Conservation (phyloP, 2,329 filamentous ascomycete species). For the Thelonectria olida region DNA sequence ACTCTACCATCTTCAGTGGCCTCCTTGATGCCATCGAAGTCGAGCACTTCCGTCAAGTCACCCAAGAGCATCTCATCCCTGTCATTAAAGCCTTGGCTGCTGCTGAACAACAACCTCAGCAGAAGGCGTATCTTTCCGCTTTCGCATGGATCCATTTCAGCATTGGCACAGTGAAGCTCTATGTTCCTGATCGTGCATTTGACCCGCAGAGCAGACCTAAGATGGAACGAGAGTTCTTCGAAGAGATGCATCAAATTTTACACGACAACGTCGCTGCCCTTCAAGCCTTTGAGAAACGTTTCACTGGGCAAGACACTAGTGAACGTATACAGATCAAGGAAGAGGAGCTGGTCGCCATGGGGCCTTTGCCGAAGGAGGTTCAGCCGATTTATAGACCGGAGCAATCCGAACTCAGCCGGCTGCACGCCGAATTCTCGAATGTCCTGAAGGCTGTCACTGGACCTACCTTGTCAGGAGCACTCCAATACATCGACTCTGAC, state of each 20-base stretch:
- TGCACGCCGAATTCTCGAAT: constrained; percentile 87
- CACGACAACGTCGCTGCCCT: constrained; percentile 67
- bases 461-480: constrained; percentile 52
- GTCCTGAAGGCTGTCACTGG: constrained; percentile 72
- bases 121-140: constrained; percentile 46
- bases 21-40: constrained; percentile 40
- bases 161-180: constrained; percentile 77
- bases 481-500: constrained; percentile 37
- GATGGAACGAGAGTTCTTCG: constrained; percentile 70
- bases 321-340: constrained; percentile 72
- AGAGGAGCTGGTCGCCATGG: constrained; percentile 70
- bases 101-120: constrained; percentile 26
- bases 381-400: constrained; percentile 76
- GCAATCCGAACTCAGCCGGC: constrained; percentile 70
- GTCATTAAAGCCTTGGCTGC: constrained; percentile 55
- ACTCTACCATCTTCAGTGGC: constrained; percentile 29
- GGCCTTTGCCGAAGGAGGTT: constrained; percentile 71
- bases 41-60: constrained; percentile 49
- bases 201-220: constrained; percentile 77
- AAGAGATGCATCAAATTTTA: constrained; percentile 65
- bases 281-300: constrained; percentile 69
- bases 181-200: constrained; percentile 85
- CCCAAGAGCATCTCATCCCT: constrained; percentile 55
- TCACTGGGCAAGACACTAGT: constrained; percentile 75
- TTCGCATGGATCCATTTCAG: constrained; percentile 82